phyloP scores from a whole-genome alignment of 73 alveolate species.

The Tetrahymena elliotti region DNA sequence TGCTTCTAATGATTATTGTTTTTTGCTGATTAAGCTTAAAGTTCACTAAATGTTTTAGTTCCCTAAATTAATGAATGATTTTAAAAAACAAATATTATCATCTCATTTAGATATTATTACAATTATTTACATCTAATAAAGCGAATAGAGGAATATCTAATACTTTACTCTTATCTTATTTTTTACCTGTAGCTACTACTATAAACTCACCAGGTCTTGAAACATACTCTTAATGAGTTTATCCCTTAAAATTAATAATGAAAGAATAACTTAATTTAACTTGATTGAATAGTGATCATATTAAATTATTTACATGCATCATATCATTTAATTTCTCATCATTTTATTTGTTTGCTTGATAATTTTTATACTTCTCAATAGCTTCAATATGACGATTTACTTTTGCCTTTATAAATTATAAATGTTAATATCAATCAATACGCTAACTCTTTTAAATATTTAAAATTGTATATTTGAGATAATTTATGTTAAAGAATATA shows the following conservation, averaged over 20 bases:
- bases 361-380: neutral
- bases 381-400: neutral
- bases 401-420: neutral
- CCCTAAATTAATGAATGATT: neutral
- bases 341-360: neutral
- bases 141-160: neutral
- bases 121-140: neutral
- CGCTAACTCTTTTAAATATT: neutral
- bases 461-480: neutral
- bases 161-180: neutral
- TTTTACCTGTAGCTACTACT: neutral
- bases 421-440: neutral
- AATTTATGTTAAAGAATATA: neutral
- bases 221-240: neutral
- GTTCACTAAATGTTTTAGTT: neutral
- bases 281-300: neutral
- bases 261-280: neutral
- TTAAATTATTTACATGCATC: neutral
- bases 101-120: too few relatives aligned
- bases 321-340: neutral
- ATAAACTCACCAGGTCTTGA: neutral
- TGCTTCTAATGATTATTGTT: neutral
- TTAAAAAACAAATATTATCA: neutral
- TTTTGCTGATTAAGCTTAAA: neutral
- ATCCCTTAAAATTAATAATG: neutral